A percentile compares a stretch with the other conserved stretches of the same genome.
phyloP scores from a whole-genome alignment of 1,139 yeast genomes.

The Pichia terricola region DNA sequence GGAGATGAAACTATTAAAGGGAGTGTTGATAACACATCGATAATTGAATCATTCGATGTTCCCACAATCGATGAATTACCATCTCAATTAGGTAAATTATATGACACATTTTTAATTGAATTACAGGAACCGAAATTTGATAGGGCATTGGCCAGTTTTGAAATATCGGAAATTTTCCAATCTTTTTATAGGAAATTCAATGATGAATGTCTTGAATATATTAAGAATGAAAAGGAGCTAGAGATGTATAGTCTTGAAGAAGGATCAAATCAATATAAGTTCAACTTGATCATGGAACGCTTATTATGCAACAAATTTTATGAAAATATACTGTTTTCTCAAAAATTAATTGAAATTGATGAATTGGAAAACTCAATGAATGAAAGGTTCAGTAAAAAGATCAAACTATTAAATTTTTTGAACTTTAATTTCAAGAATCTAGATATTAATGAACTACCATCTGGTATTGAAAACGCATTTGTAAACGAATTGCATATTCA shows the following conservation, averaged over 20 bases:
- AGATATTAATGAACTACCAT: conserved; percentile 20
- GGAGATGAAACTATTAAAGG: not conserved
- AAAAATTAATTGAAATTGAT: conserved; percentile 21
- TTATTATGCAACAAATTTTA: conserved; percentile 32
- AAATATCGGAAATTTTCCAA: conserved; percentile 44
- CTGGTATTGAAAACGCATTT: conserved; percentile 17
- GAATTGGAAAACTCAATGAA: conserved; percentile 21
- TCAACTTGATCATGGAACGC: conserved; percentile 31
- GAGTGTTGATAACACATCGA: not conserved
- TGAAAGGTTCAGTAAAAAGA: conserved; percentile 18
- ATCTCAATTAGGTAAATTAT: conserved; percentile 32
- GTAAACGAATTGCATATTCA: conserved; percentile 12
- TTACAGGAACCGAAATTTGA: conserved; percentile 47
- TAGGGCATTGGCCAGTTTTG: conserved; percentile 42
- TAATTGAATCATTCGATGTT: conserved; percentile 6
- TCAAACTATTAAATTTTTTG: conserved; percentile 18
- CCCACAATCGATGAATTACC: conserved; percentile 27
- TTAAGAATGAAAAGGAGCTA: conserved; percentile 17
- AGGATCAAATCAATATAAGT: conserved; percentile 23
- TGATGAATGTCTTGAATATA: conserved; percentile 18
- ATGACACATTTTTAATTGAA: conserved; percentile 38
- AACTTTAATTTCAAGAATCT: conserved; percentile 18
- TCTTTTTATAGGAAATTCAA: conserved; percentile 36
- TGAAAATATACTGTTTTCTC: conserved; percentile 29
- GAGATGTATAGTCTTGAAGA: conserved; percentile 19